Conservation (phyloP, 1,284 basidiomycete genomes). For the Cutaneotrichosporon cyanovorans region DNA sequence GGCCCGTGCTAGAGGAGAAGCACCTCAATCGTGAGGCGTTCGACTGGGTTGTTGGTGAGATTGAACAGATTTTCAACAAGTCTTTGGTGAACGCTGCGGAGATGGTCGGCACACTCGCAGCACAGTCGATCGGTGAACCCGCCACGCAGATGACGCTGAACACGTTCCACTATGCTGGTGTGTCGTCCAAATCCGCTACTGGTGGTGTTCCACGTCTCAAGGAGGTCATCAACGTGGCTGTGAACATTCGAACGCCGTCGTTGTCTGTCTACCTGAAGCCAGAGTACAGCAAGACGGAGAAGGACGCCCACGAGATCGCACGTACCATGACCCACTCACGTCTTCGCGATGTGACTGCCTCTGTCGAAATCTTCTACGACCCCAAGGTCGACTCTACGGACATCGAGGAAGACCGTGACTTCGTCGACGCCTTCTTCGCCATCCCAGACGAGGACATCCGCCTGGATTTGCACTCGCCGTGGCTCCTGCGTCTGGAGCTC, state of each 20-base stretch:
- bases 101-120: conserved; percentile 97
- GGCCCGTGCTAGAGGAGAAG: conserved; percentile 74
- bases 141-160: conserved; percentile 99
- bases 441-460: conserved; percentile 97
- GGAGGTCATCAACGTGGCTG: conserved; percentile 98
- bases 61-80: conserved; percentile 89
- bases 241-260: conserved; percentile 96
- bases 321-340: conserved; percentile 76
- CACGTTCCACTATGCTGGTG: conserved; percentile 99
- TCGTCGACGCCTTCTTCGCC: conserved; percentile 98
- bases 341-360: conserved; percentile 86
- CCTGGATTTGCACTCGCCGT: conserved; percentile 85
- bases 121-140: conserved; percentile 98
- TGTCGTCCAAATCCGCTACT: conserved; percentile 94
- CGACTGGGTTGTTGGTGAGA: conserved; percentile 95
- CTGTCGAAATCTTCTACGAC: conserved; percentile 98
- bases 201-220: conserved; percentile 96
- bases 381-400: conserved; percentile 86
- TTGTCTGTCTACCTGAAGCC: conserved; percentile 81
- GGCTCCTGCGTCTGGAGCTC: conserved; percentile 92
- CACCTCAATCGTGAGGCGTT: conserved; percentile 87
- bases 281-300: conserved; percentile 70
- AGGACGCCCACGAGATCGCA: conserved; percentile 41
- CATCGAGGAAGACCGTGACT: conserved; percentile 92
- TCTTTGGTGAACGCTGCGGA: conserved; percentile 89